Base-by-base conservation (phyloP, 2,329 filamentous ascomycete genomes). In the Aureobasidium sp. region DNA sequence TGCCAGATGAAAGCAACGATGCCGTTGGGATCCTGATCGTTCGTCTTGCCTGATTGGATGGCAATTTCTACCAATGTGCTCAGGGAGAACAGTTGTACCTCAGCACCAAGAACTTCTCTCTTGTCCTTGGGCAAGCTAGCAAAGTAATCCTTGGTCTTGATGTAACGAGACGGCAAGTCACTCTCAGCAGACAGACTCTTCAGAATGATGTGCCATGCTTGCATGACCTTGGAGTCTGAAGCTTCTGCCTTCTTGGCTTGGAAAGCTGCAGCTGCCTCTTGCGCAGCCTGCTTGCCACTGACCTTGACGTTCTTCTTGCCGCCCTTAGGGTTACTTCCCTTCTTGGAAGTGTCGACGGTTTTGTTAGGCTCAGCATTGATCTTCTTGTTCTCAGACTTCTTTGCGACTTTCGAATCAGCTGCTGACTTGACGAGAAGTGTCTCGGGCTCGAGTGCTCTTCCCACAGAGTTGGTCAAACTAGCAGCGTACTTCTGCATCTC, bases 401-500 rank as follows among this genome's bases (percentile, higher is more conserved):
- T 40, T 19, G 61, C 45, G 12, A 45, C 44, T 22, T 65, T 57
- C 6, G 66, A 67, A 29, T 69, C 49, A 5, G 49, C 37, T 19
- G 33, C 49, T 17, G 48, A 53, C n/a, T 61, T 61, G 33, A 53
- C 69, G n/a, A 70, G 69, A 22, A 82, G 78, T 4, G 77, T 82
- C 69, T 90, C 85, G 0, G 85, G 85, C 27, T 87, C 78, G 5
- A 90, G 77, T 2, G 75, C 76, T 65, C 85, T 88, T 3, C 86
- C 86, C 1, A 79, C 76, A 0, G 83, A 78, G 62, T 85, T 86
- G 0, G 85, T 88, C 50, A 91, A 76, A 71, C 86, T 89, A 14
- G 85, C 85, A 1, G 88, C 85, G 69, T 91, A 91, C 1, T 79
- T 77, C 31, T 80, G 79, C 73, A 88, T 88, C 63, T 89, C 85